Conservation (phyloP, 345 rosid genomes). For the Eutrema heterophyllum region DNA sequence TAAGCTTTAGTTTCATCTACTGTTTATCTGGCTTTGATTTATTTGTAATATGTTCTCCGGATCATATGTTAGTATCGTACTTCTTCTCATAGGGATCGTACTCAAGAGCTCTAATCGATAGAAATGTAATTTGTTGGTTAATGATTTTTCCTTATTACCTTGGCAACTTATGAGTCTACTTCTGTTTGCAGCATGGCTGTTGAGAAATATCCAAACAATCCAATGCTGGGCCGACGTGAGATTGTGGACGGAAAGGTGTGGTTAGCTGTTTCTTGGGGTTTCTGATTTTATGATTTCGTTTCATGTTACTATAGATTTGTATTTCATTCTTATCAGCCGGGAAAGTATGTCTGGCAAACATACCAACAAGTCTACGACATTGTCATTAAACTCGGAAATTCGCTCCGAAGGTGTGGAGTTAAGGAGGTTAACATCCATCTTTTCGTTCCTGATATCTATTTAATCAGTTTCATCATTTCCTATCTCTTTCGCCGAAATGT, state of each 20-base stretch:
- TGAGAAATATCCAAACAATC: constrained; percentile 60
- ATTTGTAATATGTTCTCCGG: neutral
- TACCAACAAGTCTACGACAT: constrained; percentile 65
- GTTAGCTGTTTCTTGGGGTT: neutral
- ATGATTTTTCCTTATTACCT: too few species aligned
- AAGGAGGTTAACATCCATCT: constrained; percentile 38
- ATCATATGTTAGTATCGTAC: neutral
- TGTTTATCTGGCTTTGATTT: neutral
- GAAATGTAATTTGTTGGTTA: neutral
- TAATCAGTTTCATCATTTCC: neutral
- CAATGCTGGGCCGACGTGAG: constrained; percentile 75
- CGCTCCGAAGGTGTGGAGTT: constrained; percentile 63
- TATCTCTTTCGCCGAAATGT: neutral
- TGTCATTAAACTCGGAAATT: constrained; percentile 65
- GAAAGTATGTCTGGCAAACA: constrained; percentile 68
- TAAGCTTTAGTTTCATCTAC: neutral
- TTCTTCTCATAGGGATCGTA: too few species aligned
- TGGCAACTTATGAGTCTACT: neutral
- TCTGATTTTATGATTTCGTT: neutral
- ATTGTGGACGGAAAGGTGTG: constrained; percentile 63
- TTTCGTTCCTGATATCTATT: neutral
- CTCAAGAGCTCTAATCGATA: neutral
- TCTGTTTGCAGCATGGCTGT: constrained; percentile 52
- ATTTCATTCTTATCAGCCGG: constrained; percentile 46
- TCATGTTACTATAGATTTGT: neutral